Conservation (phyloP, 352 stramenopile species). For the Phytophthora citricola region DNA sequence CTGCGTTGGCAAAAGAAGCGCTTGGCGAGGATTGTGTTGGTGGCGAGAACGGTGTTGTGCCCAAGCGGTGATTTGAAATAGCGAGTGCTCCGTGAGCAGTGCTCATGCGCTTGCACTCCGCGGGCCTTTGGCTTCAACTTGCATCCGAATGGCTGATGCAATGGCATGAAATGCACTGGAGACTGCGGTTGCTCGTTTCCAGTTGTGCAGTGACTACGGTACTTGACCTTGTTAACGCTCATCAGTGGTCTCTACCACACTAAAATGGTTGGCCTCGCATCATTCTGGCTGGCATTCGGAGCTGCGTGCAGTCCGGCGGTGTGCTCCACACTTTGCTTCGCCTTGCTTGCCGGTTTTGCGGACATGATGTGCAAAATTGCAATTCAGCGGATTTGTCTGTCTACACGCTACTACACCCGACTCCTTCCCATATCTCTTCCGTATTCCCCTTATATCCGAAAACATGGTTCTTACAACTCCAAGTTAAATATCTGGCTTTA, state of each 20-base stretch:
- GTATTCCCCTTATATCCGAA: background rate
- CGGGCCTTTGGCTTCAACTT: conserved; percentile 2
- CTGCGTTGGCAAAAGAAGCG: background rate
- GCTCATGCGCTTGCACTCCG: conserved; percentile 8
- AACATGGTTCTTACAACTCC: background rate
- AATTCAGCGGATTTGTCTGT: conserved; percentile 26
- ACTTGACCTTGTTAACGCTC: background rate
- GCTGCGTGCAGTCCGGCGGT: conserved; percentile 1
- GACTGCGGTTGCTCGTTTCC: background rate
- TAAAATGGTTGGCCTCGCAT: background rate
- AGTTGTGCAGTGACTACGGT: background rate
- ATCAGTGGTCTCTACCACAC: background rate
- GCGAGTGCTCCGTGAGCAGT: background rate
- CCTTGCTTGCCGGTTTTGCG: background rate
- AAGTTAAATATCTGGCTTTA: background rate
- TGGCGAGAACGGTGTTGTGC: background rate
- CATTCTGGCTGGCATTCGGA: background rate
- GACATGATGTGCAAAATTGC: conserved; percentile 25
- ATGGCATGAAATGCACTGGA: background rate
- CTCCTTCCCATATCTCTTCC: too few species aligned
- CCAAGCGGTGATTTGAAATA: conserved; percentile 4
- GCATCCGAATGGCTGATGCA: background rate
- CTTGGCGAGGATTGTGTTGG: conserved; percentile 6
- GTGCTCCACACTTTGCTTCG: conserved; percentile 9
- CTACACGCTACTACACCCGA: background rate